phyloP scores from a whole-genome alignment of 2,329 filamentous ascomycete genomes.

The Capronia americana region DNA sequence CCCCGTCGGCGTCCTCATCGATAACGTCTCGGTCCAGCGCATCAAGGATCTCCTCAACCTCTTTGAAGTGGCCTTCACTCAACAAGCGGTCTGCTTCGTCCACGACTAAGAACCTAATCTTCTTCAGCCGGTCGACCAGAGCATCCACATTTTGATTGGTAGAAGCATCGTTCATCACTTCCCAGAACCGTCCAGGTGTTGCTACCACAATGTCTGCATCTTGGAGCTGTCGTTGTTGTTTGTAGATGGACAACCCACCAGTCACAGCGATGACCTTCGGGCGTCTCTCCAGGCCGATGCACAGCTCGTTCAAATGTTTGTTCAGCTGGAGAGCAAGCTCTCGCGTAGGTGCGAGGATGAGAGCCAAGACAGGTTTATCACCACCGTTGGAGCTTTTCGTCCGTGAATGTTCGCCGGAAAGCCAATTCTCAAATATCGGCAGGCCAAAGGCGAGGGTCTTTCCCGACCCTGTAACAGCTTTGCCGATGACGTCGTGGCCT shows the following conservation, averaged over 20 bases:
- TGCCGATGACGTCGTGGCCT: conserved; percentile 91
- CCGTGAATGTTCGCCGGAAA: conserved; percentile 48
- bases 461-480: conserved; percentile 93
- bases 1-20: conserved; percentile 57
- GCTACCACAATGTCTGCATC: conserved; percentile 91
- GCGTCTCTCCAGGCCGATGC: conserved; percentile 66
- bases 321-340: conserved; percentile 92
- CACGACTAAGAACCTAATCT: conserved; percentile 81
- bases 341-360: conserved; percentile 89
- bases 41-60: conserved; percentile 84
- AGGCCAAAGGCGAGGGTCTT: conserved; percentile 96
- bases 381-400: conserved; percentile 37
- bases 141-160: conserved; percentile 51
- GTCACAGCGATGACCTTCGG: conserved; percentile 81
- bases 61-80: conserved; percentile 93
- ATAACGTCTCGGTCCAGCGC: conserved; percentile 71
- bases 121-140: conserved; percentile 72
- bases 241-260: conserved; percentile 90
- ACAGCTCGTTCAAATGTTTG: conserved; percentile 79
- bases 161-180: conserved; percentile 73
- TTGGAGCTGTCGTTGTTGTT: conserved; percentile 84
- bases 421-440: conserved; percentile 84
- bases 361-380: conserved; percentile 63
- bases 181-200: conserved; percentile 92
- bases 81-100: conserved; percentile 94